Base-by-base conservation (phyloP, 176 grass and related monocot genomes). In the Alloteropsis semialata region DNA sequence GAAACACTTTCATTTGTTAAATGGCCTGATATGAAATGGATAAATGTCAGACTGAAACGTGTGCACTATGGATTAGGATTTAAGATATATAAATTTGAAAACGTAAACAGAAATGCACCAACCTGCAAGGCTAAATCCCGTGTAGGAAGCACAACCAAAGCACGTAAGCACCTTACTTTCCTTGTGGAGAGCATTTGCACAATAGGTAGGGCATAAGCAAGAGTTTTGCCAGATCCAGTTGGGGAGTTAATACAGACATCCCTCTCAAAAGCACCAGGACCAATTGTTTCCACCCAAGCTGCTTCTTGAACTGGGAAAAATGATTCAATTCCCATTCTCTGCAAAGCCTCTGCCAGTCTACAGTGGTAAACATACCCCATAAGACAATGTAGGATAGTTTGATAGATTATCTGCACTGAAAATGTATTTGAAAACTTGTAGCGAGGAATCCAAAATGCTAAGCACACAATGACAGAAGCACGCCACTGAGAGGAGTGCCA, bases 181-280 rank as follows among this genome's bases (percentile, higher is more conserved):
- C 56, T 60, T 27, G 59, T 79, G 9, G 87, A 84, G 14, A 95
- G 87, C 11, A 70, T 77, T 88, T 98, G 92, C 71, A 98, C 92
- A 7, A 95, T 95, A 19, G 96, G 92, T 72, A 98, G 86, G 33
- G 92, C 96, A 88, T 95, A 98, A 29, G 96, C 90, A 78, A 98
- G 89, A 39, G 96, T 98, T 59, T 98, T 98, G 39, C 96, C 92
- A 32, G 92, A 95, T 64, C 96, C 96, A 72, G 96, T 98, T 10
- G 96, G 96, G 62, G 96, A 98, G 39, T 98, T 98, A 6, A 95
- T 88, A 89, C 96, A 95, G 65, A 98, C 91, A 75, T 98, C 96
- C 62, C 92, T 92, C 79, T 98, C 89, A 77, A 98, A 98, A 81
- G 90, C 89, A 42, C 96, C 91, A 16, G 96, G 91, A 14, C 96